Percentiles rank a stretch among this genome's conserved stretches.
phyloP scores from a whole-genome alignment of 192 early-diverging fungal species.

The Lunasporangiospora selenospora region DNA sequence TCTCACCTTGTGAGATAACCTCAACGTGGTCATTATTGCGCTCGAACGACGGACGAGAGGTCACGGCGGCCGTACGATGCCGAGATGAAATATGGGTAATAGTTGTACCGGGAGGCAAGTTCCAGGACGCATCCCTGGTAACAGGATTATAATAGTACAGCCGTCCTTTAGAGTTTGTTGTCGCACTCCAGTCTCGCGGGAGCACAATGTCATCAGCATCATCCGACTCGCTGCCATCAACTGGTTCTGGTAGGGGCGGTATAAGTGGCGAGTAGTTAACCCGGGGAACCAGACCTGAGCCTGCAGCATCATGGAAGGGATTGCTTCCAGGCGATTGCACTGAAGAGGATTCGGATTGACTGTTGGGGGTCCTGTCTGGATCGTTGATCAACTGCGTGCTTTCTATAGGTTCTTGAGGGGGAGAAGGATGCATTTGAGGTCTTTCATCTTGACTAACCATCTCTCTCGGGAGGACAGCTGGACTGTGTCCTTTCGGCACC shows the following conservation, averaged over 20 bases:
- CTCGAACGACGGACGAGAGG: neutral
- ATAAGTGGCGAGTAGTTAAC: neutral
- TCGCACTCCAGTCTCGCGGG: constrained; percentile 42
- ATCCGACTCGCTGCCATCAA: constrained; percentile 7
- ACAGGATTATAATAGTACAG: constrained; percentile 38
- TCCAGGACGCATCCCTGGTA: constrained; percentile 43
- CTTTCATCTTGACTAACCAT: too few species aligned
- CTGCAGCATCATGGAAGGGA: neutral
- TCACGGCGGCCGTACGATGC: too few species aligned
- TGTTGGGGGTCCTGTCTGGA: constrained; percentile 1
- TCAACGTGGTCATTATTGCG: neutral
- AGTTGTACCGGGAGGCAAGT: constrained; percentile 5
- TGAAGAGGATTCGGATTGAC: neutral
- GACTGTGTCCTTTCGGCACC: too few species aligned
- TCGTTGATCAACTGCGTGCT: neutral
- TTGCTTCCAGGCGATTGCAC: too few species aligned
- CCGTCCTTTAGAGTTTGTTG: constrained; percentile 32
- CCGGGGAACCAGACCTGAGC: neutral
- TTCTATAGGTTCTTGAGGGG: neutral
- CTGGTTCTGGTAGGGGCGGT: constrained; percentile 39
- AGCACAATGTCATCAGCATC: constrained; percentile 17
- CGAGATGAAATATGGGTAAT: too few species aligned
- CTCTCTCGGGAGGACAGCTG: too few species aligned
- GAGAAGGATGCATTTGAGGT: too few species aligned
- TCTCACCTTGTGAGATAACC: neutral